These are phyloP conservation scores for Globisporangium acanthophoron DNA, from an alignment of 352 stramenopile genomes.

Conservation along the genomic window DNA sequence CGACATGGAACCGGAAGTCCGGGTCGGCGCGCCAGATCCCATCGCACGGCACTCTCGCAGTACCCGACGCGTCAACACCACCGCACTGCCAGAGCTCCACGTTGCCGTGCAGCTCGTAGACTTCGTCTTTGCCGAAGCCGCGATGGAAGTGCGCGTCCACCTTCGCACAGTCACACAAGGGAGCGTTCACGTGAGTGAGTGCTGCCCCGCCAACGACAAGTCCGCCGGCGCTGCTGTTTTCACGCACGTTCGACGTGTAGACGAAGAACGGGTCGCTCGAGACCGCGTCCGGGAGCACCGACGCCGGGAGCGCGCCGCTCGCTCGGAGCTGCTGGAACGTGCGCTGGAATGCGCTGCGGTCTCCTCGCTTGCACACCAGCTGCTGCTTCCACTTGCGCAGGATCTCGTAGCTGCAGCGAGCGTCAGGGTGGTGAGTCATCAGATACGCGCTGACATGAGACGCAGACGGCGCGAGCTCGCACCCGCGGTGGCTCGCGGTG, in stretches of 20 bases:
- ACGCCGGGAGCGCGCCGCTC: slow-evolving; percentile 22
- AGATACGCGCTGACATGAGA: not conserved
- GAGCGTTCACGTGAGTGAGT: not conserved
- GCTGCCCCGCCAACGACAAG: not conserved
- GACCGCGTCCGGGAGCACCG: slow-evolving; percentile 21
- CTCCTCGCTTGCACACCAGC: slow-evolving; percentile 10
- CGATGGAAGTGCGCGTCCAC: slow-evolving; percentile 86
- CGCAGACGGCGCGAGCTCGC: slow-evolving; percentile 13
- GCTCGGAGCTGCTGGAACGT: slow-evolving; percentile 35
- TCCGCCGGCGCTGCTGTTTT: not conserved
- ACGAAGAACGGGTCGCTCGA: slow-evolving; percentile 82
- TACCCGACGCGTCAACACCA: slow-evolving; percentile 31
- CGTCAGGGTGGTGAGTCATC: not conserved
- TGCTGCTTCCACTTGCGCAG: slow-evolving; percentile 49
- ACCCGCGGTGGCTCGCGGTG: slow-evolving; percentile 71
- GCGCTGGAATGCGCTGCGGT: slow-evolving; percentile 22
- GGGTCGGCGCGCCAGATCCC: slow-evolving; percentile 49
- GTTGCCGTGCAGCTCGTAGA: slow-evolving; percentile 88
- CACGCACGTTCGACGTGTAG: slow-evolving; percentile 89
- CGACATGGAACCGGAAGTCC: slow-evolving; percentile 56
- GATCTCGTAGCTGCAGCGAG: slow-evolving; percentile 41
- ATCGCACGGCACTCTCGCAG: slow-evolving; percentile 28
- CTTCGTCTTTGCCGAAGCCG: slow-evolving; percentile 61
- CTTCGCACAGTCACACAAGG: slow-evolving; percentile 17
- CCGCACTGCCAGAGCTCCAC: slow-evolving; percentile 77